A percentile compares a stretch with the other conserved stretches of the same genome.
Conservation (phyloP, 2,329 filamentous ascomycete genomes). For the Geosmithia flava region DNA sequence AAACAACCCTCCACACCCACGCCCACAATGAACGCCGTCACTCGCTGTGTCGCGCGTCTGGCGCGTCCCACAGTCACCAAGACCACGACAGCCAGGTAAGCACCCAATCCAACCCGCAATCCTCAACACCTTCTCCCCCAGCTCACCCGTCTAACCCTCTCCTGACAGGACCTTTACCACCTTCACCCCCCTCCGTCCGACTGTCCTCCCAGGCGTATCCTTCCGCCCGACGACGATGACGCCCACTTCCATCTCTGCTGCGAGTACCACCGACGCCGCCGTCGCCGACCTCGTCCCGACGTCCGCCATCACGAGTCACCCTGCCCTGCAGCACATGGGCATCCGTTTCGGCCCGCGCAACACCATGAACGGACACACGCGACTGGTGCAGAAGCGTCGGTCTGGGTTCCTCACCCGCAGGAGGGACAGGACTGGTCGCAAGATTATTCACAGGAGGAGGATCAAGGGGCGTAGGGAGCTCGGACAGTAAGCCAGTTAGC, state of each 20-base stretch:
- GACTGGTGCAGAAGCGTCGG: constrained; percentile 46
- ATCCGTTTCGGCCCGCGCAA: constrained; percentile 46
- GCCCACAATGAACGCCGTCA: constrained; percentile 1
- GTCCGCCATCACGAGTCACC: constrained; percentile 36
- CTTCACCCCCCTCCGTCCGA: constrained; percentile 37
- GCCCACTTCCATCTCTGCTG: constrained; percentile 15
- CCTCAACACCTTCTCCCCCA: neutral
- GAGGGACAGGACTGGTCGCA: constrained; percentile 36
- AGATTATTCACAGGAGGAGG: constrained; percentile 37
- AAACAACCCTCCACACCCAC: neutral
- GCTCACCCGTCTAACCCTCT: neutral
- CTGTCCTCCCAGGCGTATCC: constrained; percentile 18
- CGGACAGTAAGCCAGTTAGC: constrained; percentile 11
- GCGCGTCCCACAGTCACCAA: constrained; percentile 1
- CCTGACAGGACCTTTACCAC: constrained; percentile 30
- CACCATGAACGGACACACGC: constrained; percentile 41
- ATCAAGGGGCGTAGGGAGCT: constrained; percentile 38
- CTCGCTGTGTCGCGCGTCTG: constrained; percentile 2
- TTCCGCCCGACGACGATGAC: constrained; percentile 16
- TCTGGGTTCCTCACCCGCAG: constrained; percentile 43
- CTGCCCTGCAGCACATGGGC: constrained; percentile 34
- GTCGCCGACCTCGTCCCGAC: constrained; percentile 31
- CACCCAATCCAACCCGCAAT: neutral
- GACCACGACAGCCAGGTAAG: neutral
- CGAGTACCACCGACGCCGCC: constrained; percentile 5